Percentiles rank a stretch among this genome's conserved stretches.
phyloP scores from a whole-genome alignment of 1,139 yeast genomes.

The Diutina catenulata region DNA sequence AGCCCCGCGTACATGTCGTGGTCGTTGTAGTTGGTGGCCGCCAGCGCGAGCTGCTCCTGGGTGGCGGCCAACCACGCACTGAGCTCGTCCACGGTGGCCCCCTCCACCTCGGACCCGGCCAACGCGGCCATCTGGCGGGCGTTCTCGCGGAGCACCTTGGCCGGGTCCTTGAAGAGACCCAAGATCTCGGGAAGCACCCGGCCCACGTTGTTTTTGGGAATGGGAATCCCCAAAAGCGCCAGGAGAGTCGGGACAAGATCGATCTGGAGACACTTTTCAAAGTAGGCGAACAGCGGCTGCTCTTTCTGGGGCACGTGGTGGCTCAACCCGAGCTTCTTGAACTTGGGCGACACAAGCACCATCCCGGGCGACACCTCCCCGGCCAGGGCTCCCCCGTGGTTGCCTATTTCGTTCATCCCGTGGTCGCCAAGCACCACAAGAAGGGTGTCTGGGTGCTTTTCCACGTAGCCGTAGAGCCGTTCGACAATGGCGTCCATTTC shows the following conservation, averaged over 20 bases:
- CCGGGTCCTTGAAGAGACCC: slow-evolving; percentile 37
- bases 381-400: slow-evolving; percentile 53
- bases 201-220: slow-evolving; percentile 83
- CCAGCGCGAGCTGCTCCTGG: slow-evolving; percentile 1
- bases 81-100: not conserved
- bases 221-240: slow-evolving; percentile 60
- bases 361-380: slow-evolving; percentile 90
- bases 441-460: slow-evolving; percentile 9
- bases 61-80: not conserved
- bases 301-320: slow-evolving; percentile 28
- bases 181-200: slow-evolving; percentile 49
- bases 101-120: not conserved
- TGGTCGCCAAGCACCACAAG: slow-evolving; percentile 11
- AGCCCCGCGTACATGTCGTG: not conserved
- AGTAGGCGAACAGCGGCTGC: slow-evolving; percentile 38
- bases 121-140: slow-evolving; percentile 2
- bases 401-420: slow-evolving; percentile 11
- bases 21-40: slow-evolving; percentile 1
- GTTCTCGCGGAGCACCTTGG: slow-evolving; percentile 41
- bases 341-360: slow-evolving; percentile 52
- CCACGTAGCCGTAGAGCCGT: slow-evolving; percentile 35
- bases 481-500: slow-evolving; percentile 74
- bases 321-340: slow-evolving; percentile 17
- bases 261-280: slow-evolving; percentile 53
- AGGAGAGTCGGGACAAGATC: slow-evolving; percentile 85